Percentiles rank a stretch among this genome's conserved stretches.
Conservation (phyloP, 2,329 filamentous ascomycete species). For the Meredithiella fracta region DNA sequence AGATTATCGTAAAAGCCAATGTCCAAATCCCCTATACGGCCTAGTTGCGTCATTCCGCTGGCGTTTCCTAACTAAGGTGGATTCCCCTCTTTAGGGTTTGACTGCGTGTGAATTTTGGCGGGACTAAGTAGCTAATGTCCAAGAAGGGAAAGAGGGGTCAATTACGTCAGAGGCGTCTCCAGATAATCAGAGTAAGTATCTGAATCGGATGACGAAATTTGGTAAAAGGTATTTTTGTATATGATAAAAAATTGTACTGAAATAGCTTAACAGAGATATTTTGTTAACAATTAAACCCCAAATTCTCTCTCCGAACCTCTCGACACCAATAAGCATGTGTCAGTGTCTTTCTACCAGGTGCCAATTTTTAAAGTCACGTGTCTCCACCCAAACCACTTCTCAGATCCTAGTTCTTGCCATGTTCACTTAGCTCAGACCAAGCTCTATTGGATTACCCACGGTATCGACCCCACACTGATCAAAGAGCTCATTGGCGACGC, state of each 20-base stretch:
- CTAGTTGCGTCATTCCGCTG: background rate
- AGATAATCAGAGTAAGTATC: too few relatives aligned
- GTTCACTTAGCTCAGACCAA: background rate
- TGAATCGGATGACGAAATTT: too few relatives aligned
- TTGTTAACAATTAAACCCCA: too few relatives aligned
- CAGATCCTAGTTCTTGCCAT: background rate
- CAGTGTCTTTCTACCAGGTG: background rate
- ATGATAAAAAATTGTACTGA: too few relatives aligned
- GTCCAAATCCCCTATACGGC: background rate
- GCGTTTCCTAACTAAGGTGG: background rate
- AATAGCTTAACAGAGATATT: too few relatives aligned
- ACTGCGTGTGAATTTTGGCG: constrained; percentile 10
- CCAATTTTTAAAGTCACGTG: background rate
- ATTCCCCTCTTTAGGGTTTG: background rate
- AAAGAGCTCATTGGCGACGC: background rate
- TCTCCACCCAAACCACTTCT: background rate
- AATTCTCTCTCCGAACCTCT: too few relatives aligned
- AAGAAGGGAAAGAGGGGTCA: constrained; percentile 8
- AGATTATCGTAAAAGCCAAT: background rate
- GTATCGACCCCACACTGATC: background rate
- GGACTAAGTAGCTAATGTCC: constrained; percentile 2
- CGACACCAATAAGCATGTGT: background rate
- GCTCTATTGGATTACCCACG: background rate
- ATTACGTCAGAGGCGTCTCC: background rate
- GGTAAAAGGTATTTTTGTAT: too few relatives aligned